Conservation (phyloP, 108 stramenopile genomes). For the Fistulifera pelliculosa region DNA sequence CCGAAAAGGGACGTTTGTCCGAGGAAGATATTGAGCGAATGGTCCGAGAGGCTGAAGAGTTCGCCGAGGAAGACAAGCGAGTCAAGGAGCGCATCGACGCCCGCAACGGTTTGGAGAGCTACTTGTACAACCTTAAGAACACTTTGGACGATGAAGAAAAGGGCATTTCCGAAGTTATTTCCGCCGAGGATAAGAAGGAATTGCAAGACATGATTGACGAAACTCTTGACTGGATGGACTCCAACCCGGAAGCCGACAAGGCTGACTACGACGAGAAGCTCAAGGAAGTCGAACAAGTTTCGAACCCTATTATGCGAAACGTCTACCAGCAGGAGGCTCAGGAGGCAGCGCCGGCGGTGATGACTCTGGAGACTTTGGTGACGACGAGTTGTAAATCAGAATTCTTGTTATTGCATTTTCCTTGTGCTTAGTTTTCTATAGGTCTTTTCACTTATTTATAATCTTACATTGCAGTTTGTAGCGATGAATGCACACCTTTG, state of each 20-base stretch:
- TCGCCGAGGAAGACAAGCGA: slow-evolving; percentile 80
- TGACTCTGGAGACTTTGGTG: slow-evolving; percentile 4
- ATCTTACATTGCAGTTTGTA: no score
- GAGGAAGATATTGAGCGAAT: slow-evolving; percentile 96
- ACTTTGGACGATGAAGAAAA: slow-evolving; percentile 67
- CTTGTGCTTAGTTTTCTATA: no score
- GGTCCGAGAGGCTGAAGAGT: slow-evolving; percentile 90
- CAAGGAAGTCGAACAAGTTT: slow-evolving; percentile 90
- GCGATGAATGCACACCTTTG: no score
- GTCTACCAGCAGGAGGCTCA: slow-evolving; percentile 73
- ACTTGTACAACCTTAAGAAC: slow-evolving; percentile 96
- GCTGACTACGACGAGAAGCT: slow-evolving; percentile 92
- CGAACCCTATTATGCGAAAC: slow-evolving; percentile 91
- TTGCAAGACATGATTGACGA: slow-evolving; percentile 84
- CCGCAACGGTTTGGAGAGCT: slow-evolving; percentile 88
- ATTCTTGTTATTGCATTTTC: no score
- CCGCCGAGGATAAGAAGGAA: slow-evolving; percentile 89
- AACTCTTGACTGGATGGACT: slow-evolving; percentile 93
- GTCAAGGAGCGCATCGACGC: slow-evolving; percentile 93
- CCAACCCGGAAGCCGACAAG: slow-evolving; percentile 89
- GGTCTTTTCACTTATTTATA: no score
- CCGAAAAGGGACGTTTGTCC: slow-evolving; percentile 90
- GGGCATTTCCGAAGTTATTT: slow-evolving; percentile 42
- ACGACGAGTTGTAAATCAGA: slow-evolving; percentile 1
- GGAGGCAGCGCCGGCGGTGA: slow-evolving; percentile 34